A percentile compares a stretch with the other conserved stretches of the same genome.
Conservation (phyloP, 306 rosid genomes). For the Begonia fuchsioides region DNA sequence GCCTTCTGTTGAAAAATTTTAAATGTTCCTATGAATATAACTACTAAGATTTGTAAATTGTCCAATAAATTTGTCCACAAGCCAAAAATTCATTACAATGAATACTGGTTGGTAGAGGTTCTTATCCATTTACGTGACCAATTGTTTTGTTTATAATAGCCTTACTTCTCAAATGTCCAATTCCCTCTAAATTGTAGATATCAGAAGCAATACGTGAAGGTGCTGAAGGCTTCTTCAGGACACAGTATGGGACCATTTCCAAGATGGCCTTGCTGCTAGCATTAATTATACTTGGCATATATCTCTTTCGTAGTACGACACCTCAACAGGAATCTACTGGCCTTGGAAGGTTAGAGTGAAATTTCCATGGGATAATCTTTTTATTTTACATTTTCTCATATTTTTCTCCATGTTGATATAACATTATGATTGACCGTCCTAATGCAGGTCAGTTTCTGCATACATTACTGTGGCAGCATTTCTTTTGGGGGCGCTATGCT, state of each 20-base stretch:
- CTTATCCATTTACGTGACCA: neutral
- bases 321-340: conserved; percentile 93
- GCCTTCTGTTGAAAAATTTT: too few relatives aligned
- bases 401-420: conserved; percentile 1
- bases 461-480: conserved; percentile 87
- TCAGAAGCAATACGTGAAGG: conserved; percentile 99
- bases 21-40: too few relatives aligned
- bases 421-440: conserved; percentile 14
- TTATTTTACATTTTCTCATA: neutral
- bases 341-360: conserved; percentile 59
- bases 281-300: conserved; percentile 65
- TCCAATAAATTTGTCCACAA: too few relatives aligned
- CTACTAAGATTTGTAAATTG: too few relatives aligned
- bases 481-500: conserved; percentile 92
- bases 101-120: too few relatives aligned
- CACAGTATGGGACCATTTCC: conserved; percentile 93
- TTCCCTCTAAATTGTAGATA: conserved; percentile 38
- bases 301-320: conserved; percentile 72
- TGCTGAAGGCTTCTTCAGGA: conserved; percentile 95
- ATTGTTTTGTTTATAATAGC: conserved; percentile 9
- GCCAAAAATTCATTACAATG: too few relatives aligned
- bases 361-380: neutral
- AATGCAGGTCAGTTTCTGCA: conserved; percentile 76
- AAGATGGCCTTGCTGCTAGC: conserved; percentile 95
- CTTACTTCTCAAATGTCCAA: conserved; percentile 18